Percentiles rank a stretch among this genome's conserved stretches.
These are phyloP conservation scores for Dothiorella sarmentorum DNA, from an alignment of 2,329 filamentous ascomycete genomes.

Conservation along the genomic window DNA sequence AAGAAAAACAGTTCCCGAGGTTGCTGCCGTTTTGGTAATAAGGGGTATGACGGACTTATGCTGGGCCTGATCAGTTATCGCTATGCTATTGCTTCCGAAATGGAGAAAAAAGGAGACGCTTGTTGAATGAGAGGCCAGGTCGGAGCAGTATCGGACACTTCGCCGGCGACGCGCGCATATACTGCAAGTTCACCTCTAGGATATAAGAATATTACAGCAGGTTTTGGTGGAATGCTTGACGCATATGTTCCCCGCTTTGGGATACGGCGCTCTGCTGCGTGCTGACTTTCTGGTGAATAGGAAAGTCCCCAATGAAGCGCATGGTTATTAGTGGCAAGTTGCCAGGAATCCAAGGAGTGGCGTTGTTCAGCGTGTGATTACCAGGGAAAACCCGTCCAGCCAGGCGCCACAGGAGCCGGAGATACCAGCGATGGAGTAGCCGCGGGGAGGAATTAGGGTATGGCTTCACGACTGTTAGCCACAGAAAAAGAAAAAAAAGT, in stretches of 20 bases:
- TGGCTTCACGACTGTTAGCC: conserved; percentile 55
- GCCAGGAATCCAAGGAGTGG: background rate
- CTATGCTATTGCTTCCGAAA: conserved; percentile 12
- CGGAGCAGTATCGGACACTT: background rate
- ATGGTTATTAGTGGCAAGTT: background rate
- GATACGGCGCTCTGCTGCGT: background rate
- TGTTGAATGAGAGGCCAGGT: background rate
- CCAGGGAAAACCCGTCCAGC: conserved; percentile 81
- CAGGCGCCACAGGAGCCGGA: conserved; percentile 76
- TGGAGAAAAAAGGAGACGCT: background rate
- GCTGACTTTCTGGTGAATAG: background rate
- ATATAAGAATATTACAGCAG: background rate
- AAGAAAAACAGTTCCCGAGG: background rate
- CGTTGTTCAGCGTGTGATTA: conserved; percentile 62
- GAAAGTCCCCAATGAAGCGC: background rate
- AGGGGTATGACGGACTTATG: conserved; percentile 13
- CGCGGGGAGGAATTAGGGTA: conserved; percentile 82
- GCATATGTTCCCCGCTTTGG: background rate
- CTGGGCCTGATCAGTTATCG: background rate
- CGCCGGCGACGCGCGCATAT: background rate
- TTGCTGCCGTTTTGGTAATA: conserved; percentile 1
- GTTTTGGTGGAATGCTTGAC: background rate
- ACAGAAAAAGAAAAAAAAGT: background rate
- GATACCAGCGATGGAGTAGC: conserved; percentile 84
- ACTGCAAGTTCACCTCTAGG: background rate